phyloP scores from a whole-genome alignment of 2,329 filamentous ascomycete species.

The Xylaria arbuscula region DNA sequence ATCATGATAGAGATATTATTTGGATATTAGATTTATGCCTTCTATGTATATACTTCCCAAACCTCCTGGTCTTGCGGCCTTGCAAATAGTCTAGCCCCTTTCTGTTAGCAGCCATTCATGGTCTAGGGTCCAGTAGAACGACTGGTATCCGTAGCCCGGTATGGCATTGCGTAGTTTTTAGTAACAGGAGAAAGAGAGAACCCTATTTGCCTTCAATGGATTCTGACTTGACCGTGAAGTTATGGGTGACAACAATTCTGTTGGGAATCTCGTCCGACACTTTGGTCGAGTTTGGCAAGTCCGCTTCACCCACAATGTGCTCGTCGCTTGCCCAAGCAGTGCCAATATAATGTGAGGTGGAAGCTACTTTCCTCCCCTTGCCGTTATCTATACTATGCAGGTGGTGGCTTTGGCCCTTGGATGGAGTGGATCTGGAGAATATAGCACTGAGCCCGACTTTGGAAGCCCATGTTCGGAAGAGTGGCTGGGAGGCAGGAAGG shows the following conservation, averaged over 20 bases:
- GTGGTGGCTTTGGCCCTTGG: conserved; percentile 18
- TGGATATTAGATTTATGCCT: too few relatives aligned
- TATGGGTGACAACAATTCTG: conserved; percentile 26
- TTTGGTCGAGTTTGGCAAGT: conserved; percentile 5
- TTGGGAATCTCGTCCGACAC: conserved; percentile 10
- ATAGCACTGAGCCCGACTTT: conserved; percentile 37
- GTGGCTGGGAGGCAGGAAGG: conserved; percentile 43
- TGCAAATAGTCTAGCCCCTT: too few relatives aligned
- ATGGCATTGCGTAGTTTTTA: too few relatives aligned
- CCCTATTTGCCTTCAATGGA: conserved; percentile 12
- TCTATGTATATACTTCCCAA: too few relatives aligned
- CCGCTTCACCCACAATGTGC: conserved; percentile 24
- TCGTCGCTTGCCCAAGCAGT: conserved; percentile 40
- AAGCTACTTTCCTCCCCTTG: conserved; percentile 13
- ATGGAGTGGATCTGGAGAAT: conserved; percentile 31
- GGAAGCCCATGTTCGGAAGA: conserved; percentile 34
- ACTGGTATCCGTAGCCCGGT: too few relatives aligned
- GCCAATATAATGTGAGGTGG: conserved; percentile 9
- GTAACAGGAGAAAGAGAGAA: background rate
- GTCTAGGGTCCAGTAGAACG: too few relatives aligned
- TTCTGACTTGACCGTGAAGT: conserved; percentile 24
- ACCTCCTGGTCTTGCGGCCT: too few relatives aligned
- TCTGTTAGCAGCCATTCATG: too few relatives aligned
- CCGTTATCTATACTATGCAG: conserved; percentile 25
- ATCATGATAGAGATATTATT: too few relatives aligned